Percentiles rank a stretch among this genome's conserved stretches.
These are phyloP conservation scores for Aspergillus sp. DNA, from an alignment of 2,329 filamentous ascomycete species.

Conservation along the genomic window DNA sequence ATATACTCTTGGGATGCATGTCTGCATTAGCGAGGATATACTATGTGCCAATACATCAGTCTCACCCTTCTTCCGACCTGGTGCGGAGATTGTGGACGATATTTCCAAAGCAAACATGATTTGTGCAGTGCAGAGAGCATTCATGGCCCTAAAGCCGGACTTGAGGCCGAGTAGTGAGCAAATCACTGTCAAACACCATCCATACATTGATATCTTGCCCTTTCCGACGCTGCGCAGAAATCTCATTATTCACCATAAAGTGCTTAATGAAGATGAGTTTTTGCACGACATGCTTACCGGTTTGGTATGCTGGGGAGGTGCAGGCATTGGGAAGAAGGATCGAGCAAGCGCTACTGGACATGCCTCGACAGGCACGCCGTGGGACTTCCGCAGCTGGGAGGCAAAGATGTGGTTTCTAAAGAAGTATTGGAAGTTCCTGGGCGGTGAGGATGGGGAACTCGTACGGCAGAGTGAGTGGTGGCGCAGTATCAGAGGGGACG, in stretches of 20 bases:
- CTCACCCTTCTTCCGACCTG: conserved; percentile 19
- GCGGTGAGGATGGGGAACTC: conserved; percentile 31
- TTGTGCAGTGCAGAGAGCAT: conserved; percentile 6
- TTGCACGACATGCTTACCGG: conserved; percentile 9
- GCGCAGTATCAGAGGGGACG: conserved; percentile 11
- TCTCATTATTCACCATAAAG: conserved; percentile 7
- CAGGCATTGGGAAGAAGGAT: conserved; percentile 9
- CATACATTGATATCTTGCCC: conserved; percentile 12
- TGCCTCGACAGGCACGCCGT: conserved; percentile 29
- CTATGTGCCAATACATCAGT: conserved; percentile 16
- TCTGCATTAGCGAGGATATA: conserved; percentile 15
- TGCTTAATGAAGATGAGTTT: conserved; percentile 13
- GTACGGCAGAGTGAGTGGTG: conserved; percentile 16
- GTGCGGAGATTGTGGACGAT: conserved; percentile 3
- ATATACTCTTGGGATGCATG: conserved; percentile 9
- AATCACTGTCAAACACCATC: conserved; percentile 11
- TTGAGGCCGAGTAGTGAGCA: conserved; percentile 11
- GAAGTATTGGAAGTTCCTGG: conserved; percentile 31
- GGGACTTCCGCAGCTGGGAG: conserved; percentile 40
- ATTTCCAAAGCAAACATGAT: conserved; percentile 6
- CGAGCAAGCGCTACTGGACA: conserved; percentile 6
- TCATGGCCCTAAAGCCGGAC: conserved; percentile 12
- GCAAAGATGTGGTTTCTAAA: conserved; percentile 36
- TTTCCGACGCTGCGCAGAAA: conserved; percentile 12
- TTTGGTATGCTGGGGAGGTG: conserved; percentile 12